These are phyloP conservation scores for Fraxinus sp. DNA, from an alignment of 305 asterid genomes.

Conservation along the genomic window DNA sequence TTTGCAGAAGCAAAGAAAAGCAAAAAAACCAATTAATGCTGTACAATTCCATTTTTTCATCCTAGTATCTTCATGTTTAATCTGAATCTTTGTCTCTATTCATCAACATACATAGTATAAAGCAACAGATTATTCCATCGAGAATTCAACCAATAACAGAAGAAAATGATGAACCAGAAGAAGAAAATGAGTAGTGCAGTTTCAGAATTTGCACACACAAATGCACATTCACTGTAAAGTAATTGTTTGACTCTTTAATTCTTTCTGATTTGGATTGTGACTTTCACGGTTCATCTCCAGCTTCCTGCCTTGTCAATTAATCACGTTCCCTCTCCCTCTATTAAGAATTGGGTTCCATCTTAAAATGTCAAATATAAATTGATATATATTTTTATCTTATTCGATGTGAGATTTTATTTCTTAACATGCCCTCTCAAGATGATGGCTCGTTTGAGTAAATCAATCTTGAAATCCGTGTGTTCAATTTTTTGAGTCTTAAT, in stretches of 20 bases:
- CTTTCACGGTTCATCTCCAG: slow-evolving; percentile 56
- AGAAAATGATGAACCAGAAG: slow-evolving; percentile 46
- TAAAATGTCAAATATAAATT: too few species aligned
- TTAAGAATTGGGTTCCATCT: too few species aligned
- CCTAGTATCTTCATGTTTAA: slow-evolving; percentile 58
- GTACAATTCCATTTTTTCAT: slow-evolving; percentile 25
- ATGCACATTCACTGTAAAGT: slow-evolving; percentile 59
- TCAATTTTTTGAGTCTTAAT: too few species aligned
- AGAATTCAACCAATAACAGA: slow-evolving; percentile 36
- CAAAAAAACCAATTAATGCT: background rate
- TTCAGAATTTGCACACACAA: slow-evolving; percentile 54
- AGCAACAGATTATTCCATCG: slow-evolving; percentile 27
- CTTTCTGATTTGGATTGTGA: slow-evolving; percentile 45
- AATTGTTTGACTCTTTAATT: slow-evolving; percentile 61
- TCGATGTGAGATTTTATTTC: too few species aligned
- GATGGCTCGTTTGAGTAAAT: too few species aligned
- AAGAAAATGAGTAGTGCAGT: slow-evolving; percentile 41
- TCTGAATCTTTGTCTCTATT: slow-evolving; percentile 51
- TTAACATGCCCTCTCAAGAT: too few species aligned
- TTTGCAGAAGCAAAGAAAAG: slow-evolving; percentile 28
- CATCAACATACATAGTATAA: slow-evolving; percentile 24
- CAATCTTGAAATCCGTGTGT: too few species aligned
- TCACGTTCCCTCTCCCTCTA: slow-evolving; percentile 32
- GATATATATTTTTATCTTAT: too few species aligned
- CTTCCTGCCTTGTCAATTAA: slow-evolving; percentile 64